A percentile compares a stretch with the other conserved stretches of the same genome.
These are phyloP conservation scores for Incumbomyces lentus DNA, from an alignment of 2,329 filamentous ascomycete species.

Conservation along the genomic window DNA sequence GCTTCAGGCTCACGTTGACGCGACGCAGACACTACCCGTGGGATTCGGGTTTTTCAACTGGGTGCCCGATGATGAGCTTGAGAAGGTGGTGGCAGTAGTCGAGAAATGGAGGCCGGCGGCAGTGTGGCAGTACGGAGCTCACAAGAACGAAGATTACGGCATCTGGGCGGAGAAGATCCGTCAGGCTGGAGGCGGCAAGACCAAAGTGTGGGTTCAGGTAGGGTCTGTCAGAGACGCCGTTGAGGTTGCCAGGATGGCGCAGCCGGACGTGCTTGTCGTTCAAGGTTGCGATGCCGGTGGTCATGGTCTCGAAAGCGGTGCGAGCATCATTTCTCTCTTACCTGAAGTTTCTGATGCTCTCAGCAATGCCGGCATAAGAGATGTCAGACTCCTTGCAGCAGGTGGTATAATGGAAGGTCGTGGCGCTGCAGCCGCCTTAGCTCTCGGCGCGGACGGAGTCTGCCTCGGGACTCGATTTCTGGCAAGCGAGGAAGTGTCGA, in stretches of 20 bases:
- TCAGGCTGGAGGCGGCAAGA: slow-evolving; percentile 27
- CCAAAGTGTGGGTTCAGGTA: slow-evolving; percentile 45
- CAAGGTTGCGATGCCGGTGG: slow-evolving; percentile 47
- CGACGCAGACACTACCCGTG: slow-evolving; percentile 25
- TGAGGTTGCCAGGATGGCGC: slow-evolving; percentile 27
- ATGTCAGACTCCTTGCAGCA: slow-evolving; percentile 37
- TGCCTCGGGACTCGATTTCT: slow-evolving; percentile 57
- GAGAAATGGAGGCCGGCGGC: slow-evolving; percentile 27
- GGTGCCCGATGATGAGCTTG: slow-evolving; percentile 24
- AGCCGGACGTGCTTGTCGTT: slow-evolving; percentile 42
- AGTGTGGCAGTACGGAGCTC: slow-evolving; percentile 33
- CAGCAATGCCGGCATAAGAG: background rate
- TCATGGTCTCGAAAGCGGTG: slow-evolving; percentile 39
- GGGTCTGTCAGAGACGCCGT: slow-evolving; percentile 40
- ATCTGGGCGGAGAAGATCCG: slow-evolving; percentile 39
- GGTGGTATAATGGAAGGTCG: slow-evolving; percentile 46
- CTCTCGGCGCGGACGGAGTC: slow-evolving; percentile 44
- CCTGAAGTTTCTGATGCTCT: slow-evolving; percentile 40
- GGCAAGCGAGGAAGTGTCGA: slow-evolving; percentile 39
- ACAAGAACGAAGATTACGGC: slow-evolving; percentile 25
- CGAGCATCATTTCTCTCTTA: slow-evolving; percentile 38
- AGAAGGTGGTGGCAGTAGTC: slow-evolving; percentile 23
- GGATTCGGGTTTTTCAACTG: slow-evolving; percentile 33
- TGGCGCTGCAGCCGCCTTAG: slow-evolving; percentile 40
- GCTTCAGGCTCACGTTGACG: slow-evolving; percentile 7